Evolutionary conservation across 1,284 basidiomycete species (phyloP), one percentile per base, ranked within the genome.

Genomic region (Tilletia walkeri): DNA sequence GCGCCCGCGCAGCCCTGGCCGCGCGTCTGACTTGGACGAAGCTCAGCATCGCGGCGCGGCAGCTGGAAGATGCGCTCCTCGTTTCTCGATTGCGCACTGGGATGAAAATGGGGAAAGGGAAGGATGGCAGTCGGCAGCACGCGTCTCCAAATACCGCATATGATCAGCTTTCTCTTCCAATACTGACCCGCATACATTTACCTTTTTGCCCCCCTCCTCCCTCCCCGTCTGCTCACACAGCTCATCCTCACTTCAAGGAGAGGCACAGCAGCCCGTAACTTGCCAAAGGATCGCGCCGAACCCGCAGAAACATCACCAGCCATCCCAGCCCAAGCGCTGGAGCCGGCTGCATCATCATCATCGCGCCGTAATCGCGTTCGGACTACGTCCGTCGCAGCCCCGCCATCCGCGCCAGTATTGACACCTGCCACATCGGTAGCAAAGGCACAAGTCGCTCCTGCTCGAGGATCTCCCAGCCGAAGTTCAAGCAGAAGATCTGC

Each of bases 221-320:
- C 16, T 24, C 16, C 20, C 18, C 20, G 18, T 24, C 20, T 53
- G 18, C 50, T 53, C 20, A 16, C 10, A 34, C 34, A 63, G 59
- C 36, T 63, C 34, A 63, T 63, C 36, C 59, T 63, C 34, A 63
- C 59, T n/a, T 63, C 59, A 18, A 10, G 59, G 9, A 24, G 59
- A 63, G 59, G 59, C 59, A 63, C 59, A n/a, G 59, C 34, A 38
- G 59, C 59, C 1, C 30, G 59, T 9, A 63, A 63, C 34, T n/a
- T 63, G 16, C 59, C 59, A 16, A 63, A 63, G 36, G 59, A 63
- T 34, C 59, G 39, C 16, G 38, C 7, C 10, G 59, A 39, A 41
- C 9, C 41, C 41, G 41, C 6, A 45, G 41, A 45, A 14, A 14
- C 41, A 9, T 45, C 41, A 14, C 41, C 41, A 9, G 41, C 41